A percentile compares a stretch with the other conserved stretches of the same genome.
Conservation (phyloP, 176 grass and related monocot species). For the Oryza glumipatula region DNA sequence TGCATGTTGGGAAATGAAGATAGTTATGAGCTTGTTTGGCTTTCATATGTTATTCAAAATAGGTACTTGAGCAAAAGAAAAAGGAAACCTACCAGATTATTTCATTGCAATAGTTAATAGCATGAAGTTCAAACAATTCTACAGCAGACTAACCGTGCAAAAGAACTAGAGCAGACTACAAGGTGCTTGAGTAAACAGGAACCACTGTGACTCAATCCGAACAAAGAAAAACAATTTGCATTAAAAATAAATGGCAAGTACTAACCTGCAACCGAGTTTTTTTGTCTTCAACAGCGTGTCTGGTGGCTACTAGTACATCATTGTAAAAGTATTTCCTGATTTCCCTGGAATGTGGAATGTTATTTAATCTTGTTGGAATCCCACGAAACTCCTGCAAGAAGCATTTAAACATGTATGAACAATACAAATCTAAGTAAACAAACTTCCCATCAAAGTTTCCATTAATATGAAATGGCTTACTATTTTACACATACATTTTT, state of each 20-base stretch:
- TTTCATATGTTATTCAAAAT: not conserved
- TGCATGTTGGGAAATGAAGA: slow-evolving; percentile 45
- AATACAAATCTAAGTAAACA: slow-evolving; percentile 11
- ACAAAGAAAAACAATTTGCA: not conserved
- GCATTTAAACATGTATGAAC: slow-evolving; percentile 24
- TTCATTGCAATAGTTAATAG: slow-evolving; percentile 24
- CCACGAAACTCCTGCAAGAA: slow-evolving; percentile 73
- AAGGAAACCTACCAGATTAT: slow-evolving; percentile 14
- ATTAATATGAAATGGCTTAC: slow-evolving; percentile 32
- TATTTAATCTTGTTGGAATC: slow-evolving; percentile 96
- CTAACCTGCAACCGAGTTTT: slow-evolving; percentile 80
- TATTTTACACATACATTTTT: slow-evolving; percentile 62
- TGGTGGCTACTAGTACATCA: slow-evolving; percentile 71
- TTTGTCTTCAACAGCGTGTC: slow-evolving; percentile 84
- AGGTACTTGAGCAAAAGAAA: slow-evolving; percentile 6
- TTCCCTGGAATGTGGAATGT: slow-evolving; percentile 97
- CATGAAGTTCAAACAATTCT: slow-evolving; percentile 7
- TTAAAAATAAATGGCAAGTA: slow-evolving; percentile 16
- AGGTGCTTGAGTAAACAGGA: not conserved
- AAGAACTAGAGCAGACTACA: slow-evolving; percentile 22
- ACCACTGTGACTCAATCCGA: not conserved
- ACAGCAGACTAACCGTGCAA: not conserved
- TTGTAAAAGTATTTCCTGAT: slow-evolving; percentile 91
- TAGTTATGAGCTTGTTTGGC: not conserved
- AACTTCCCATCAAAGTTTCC: not conserved